Evolutionary conservation across 1,284 basidiomycete genomes (phyloP).

Genomic region (Apiotrichum gamsii): DNA sequence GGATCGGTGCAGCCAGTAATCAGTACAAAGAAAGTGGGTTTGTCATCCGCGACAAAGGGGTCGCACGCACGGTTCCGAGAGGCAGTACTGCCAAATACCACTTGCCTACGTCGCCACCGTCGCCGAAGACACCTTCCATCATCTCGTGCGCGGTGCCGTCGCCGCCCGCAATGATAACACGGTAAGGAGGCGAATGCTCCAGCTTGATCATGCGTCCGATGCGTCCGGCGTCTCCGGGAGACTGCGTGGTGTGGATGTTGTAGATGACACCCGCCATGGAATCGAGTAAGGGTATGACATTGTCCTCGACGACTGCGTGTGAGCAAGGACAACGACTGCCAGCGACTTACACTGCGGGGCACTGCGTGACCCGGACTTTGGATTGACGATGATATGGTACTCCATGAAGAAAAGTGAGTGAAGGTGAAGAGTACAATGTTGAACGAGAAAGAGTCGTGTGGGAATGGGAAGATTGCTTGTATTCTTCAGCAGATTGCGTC

Average conservation of each 20-base stretch:
- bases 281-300: slow-evolving; percentile 62
- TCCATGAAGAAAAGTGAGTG: neutral
- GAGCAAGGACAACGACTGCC: neutral
- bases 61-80: slow-evolving; percentile 60
- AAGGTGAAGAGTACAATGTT: neutral
- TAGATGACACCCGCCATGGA: slow-evolving; percentile 43
- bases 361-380: slow-evolving; percentile 27
- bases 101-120: slow-evolving; percentile 2
- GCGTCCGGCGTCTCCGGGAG: slow-evolving; percentile 57
- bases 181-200: slow-evolving; percentile 56
- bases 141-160: slow-evolving; percentile 89
- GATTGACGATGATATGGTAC: slow-evolving; percentile 34
- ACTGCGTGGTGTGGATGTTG: slow-evolving; percentile 53
- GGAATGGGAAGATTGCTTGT: no score
- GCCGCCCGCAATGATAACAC: slow-evolving; percentile 65
- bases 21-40: no score
- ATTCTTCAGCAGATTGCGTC: no score
- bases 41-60: no score
- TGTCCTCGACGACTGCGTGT: slow-evolving; percentile 52
- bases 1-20: neutral
- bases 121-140: slow-evolving; percentile 55
- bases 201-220: slow-evolving; percentile 54
- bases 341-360: slow-evolving; percentile 28
- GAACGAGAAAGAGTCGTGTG: neutral
- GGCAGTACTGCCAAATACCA: slow-evolving; percentile 54